Evolutionary conservation across 1,284 basidiomycete species (phyloP).

Genomic region (Rugosomyces carneus): DNA sequence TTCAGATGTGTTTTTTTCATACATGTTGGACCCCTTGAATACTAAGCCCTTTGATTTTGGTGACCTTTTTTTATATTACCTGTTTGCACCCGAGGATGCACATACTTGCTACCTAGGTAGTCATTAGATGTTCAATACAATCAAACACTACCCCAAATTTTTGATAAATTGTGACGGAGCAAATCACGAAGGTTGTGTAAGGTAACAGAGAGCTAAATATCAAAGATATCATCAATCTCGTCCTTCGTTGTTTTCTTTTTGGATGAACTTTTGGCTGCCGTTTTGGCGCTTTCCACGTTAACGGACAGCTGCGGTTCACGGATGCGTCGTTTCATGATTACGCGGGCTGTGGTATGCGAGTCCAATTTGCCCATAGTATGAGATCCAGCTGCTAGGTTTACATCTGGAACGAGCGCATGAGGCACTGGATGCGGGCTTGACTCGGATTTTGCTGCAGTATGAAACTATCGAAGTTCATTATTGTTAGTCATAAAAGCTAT

Average conservation of each 20-base stretch:
- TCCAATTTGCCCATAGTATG: background rate
- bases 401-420: background rate
- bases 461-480: background rate
- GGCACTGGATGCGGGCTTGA: background rate
- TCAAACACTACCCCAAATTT: background rate
- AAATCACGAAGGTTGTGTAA: too few relatives aligned
- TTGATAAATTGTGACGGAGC: too few relatives aligned
- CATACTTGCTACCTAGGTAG: background rate
- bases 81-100: slow-evolving; percentile 13
- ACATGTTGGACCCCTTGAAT: slow-evolving; percentile 11
- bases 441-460: background rate
- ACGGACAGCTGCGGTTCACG: background rate
- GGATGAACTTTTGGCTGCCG: background rate
- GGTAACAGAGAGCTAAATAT: background rate
- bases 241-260: background rate
- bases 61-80: slow-evolving; percentile 14
- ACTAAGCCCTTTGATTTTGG: slow-evolving; percentile 12
- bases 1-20: slow-evolving; percentile 16
- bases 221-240: background rate
- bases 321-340: background rate
- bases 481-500: background rate
- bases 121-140: background rate
- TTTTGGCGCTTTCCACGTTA: background rate
- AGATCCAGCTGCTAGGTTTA: background rate
- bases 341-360: background rate